phyloP scores from a whole-genome alignment of 345 rosid species.

The Citrus unshiu region DNA sequence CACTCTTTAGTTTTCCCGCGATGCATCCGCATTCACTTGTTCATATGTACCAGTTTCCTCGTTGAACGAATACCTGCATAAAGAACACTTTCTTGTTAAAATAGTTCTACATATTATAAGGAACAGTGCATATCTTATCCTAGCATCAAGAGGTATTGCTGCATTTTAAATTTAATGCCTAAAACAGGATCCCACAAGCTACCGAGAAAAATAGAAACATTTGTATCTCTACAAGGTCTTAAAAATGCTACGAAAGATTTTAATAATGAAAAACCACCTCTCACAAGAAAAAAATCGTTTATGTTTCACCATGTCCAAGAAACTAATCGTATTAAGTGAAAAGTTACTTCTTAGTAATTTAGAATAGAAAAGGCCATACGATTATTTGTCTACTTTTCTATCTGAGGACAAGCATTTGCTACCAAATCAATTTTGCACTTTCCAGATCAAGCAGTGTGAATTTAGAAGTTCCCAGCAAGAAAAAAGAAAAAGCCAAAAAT shows the following conservation, averaged over 20 bases:
- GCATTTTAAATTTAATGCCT: background rate
- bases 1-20: constrained; percentile 18
- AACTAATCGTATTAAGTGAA: background rate
- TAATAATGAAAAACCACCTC: too few species aligned
- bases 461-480: background rate
- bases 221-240: background rate
- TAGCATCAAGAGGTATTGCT: background rate
- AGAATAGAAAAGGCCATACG: too few species aligned
- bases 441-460: background rate
- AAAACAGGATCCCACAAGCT: background rate
- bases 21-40: constrained; percentile 29
- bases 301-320: too few species aligned
- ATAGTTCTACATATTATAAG: background rate
- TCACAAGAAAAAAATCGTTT: too few species aligned
- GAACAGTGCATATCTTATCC: background rate
- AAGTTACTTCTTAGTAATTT: too few species aligned
- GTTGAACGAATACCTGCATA: constrained; percentile 50
- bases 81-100: background rate
- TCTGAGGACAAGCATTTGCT: too few species aligned
- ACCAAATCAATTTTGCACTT: background rate
- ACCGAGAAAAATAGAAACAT: background rate
- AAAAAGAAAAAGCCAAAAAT: background rate
- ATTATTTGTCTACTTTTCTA: too few species aligned
- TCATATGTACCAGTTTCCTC: constrained; percentile 51
- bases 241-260: background rate